Evolutionary conservation across 2,329 filamentous ascomycete species (phyloP).

Genomic region (Paraphoma chrysanthemicola): DNA sequence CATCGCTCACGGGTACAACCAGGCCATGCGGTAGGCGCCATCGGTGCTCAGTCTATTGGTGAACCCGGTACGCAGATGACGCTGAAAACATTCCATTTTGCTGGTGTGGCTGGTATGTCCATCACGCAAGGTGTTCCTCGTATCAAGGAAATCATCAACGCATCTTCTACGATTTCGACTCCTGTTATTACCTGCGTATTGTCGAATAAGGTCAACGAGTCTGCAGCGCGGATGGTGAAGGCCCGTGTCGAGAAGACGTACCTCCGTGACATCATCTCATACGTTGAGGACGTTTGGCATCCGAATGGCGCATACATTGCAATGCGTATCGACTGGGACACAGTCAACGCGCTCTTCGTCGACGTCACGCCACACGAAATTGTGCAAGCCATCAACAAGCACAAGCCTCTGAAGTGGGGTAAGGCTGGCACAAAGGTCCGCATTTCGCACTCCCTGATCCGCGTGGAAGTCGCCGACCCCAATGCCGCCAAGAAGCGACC

Average conservation of each 20-base stretch:
- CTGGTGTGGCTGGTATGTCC: conserved; percentile 98
- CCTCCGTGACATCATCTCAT: conserved; percentile 79
- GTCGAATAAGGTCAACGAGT: conserved; percentile 74
- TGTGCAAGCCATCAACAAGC: conserved; percentile 74
- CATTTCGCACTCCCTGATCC: conserved; percentile 61
- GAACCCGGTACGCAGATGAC: conserved; percentile 99
- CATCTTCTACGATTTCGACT: conserved; percentile 90
- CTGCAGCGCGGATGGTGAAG: conserved; percentile 89
- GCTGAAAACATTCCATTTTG: conserved; percentile 99
- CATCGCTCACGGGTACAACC: conserved; percentile 90
- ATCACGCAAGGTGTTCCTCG: conserved; percentile 98
- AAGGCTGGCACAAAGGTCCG: conserved; percentile 65
- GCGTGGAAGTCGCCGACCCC: conserved; percentile 71
- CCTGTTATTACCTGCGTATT: conserved; percentile 90
- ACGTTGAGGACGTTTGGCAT: conserved; percentile 90
- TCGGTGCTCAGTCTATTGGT: conserved; percentile 96
- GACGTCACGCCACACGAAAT: conserved; percentile 80
- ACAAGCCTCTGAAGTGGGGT: conserved; percentile 82
- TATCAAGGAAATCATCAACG: conserved; percentile 99
- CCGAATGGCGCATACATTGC: conserved; percentile 76
- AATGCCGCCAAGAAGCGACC: conserved; percentile 34
- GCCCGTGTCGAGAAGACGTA: conserved; percentile 95
- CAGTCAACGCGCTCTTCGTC: conserved; percentile 80
- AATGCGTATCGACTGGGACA: conserved; percentile 80
- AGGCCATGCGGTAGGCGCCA: conserved; percentile 92